Evolutionary conservation across 768 basidiomycete genomes (phyloP).

Genomic region (Cystofilobasidium capitatum): DNA sequence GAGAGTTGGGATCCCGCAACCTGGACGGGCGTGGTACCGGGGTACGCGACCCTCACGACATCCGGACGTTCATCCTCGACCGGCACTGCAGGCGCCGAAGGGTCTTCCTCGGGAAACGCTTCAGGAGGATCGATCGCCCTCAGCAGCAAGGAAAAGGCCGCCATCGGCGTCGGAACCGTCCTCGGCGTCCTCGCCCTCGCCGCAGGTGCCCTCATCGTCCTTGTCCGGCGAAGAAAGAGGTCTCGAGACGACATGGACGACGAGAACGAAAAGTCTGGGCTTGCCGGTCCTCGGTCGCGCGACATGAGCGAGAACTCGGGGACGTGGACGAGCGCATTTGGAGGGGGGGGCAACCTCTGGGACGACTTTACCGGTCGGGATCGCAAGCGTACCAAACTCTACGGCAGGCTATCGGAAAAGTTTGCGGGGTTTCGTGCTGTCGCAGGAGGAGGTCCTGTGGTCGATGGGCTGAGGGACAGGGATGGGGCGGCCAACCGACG

Average conservation of each 20-base stretch:
- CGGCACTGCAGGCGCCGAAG: background rate
- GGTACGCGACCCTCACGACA: background rate
- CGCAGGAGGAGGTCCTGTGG: background rate
- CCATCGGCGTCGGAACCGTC: constrained; percentile 9
- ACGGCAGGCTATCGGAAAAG: background rate
- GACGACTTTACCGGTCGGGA: background rate
- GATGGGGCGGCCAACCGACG: background rate
- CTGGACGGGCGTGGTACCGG: constrained; percentile 19
- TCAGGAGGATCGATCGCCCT: background rate
- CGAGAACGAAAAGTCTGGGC: constrained; percentile 4
- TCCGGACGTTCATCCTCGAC: background rate
- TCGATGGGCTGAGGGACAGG: background rate
- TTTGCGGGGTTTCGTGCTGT: background rate
- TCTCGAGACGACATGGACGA: background rate
- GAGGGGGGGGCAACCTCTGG: background rate
- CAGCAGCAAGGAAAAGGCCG: background rate
- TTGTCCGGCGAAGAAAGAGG: constrained; percentile 7
- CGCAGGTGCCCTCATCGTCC: background rate
- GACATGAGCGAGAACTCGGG: background rate
- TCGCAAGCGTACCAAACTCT: background rate
- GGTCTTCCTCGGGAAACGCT: background rate
- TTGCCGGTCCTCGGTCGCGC: background rate
- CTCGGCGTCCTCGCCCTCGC: constrained; percentile 10
- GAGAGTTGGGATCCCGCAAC: constrained; percentile 2
- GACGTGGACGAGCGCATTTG: background rate